Conservation (phyloP, 208 protist genomes). For the Balamuthia mandrillaris region DNA sequence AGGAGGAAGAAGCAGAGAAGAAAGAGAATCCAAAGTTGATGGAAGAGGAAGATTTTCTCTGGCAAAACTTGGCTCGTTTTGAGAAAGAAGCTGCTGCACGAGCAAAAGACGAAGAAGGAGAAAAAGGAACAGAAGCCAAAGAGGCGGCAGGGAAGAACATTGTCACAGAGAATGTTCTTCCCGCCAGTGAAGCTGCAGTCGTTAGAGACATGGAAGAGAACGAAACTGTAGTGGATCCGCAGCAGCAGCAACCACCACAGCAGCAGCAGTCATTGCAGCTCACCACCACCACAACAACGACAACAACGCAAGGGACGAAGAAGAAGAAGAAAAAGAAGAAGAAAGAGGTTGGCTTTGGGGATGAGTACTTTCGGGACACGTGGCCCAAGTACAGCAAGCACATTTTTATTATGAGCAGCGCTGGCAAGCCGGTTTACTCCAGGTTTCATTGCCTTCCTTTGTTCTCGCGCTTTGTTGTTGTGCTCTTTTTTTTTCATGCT, state of each 20-base stretch:
- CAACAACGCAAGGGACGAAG: no score
- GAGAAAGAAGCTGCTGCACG: neutral
- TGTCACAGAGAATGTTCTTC: neutral
- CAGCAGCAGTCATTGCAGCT: no score
- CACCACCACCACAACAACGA: no score
- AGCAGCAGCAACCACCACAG: no score
- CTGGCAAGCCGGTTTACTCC: conserved; percentile 70
- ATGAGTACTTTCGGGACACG: conserved; percentile 2
- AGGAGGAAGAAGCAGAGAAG: neutral
- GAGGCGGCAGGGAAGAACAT: neutral
- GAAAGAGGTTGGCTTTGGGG: neutral
- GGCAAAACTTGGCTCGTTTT: neutral
- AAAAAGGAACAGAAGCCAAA: neutral
- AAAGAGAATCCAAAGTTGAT: neutral
- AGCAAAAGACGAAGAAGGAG: neutral
- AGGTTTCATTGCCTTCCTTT: neutral
- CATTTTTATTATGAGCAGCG: conserved; percentile 63
- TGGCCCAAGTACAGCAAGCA: conserved; percentile 66
- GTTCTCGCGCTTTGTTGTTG: neutral
- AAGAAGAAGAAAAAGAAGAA: neutral
- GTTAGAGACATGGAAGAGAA: neutral
- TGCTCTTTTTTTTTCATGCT: neutral
- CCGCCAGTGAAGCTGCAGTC: neutral
- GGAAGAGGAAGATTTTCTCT: neutral
- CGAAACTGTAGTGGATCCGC: neutral